Evolutionary conservation across 140 eudicot genomes (phyloP), one percentile per base, ranked within the genome.

Genomic region (Oenanthe javanica): DNA sequence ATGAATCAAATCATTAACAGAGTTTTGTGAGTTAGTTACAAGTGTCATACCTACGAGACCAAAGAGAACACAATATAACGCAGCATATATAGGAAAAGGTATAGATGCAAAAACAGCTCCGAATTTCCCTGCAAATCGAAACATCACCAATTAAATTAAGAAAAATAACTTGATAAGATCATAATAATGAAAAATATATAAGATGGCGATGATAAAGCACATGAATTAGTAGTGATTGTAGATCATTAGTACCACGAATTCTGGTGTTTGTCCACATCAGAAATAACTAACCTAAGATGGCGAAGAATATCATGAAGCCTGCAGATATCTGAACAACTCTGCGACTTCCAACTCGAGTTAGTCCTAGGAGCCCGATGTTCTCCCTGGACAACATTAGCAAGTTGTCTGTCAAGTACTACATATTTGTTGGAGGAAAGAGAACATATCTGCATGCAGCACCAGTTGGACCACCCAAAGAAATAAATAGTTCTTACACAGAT

Each of bases 41-140:
- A 79, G 59, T 66, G 40, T 59, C 97, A 57, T 87, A 95, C 99
- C 97, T 80, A 95, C 99, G 81, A 95, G 96, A 79, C 99, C 97
- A 75, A 95, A 95, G 19, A 95, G 96, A 87, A 95, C 83, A 84
- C 99, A 92, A 81, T 95, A 95, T 63, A 92, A 59, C 36, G 97
- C 99, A n/a, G 99, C 99, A 55, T 84, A 95, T 86, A 95, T 95
- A 11, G 99, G 92, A 80, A 95, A 91, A 2, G 99, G 99, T 75
- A 95, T 95, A 0, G 97, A 95, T 75, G 99, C 99, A 87, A 95
- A 95, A 78, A 92, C 97, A n/a, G 99, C 99, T 84, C 97, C 99
- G 81, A 95, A 95, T 87, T 95, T 95, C 50, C 99, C 99, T 95
- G 90, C 85, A 90, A 79, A 48, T 50, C 1, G 14, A 21, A 16